phyloP scores from a whole-genome alignment of 2,329 filamentous ascomycete species.

The Lasiodiplodia gonubiensis region DNA sequence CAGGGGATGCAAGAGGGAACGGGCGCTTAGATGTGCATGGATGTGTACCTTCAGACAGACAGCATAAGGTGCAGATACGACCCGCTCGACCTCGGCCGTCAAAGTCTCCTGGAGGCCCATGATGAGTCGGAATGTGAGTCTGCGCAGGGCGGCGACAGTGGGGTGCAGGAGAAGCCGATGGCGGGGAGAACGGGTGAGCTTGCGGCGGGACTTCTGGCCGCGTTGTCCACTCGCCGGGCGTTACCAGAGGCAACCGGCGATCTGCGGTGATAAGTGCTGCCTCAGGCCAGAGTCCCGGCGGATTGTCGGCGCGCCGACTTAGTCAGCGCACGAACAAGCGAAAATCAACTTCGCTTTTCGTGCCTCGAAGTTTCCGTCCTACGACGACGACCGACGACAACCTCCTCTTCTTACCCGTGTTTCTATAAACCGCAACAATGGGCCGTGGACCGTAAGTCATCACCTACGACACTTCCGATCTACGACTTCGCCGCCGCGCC shows the following conservation, averaged over 20 bases:
- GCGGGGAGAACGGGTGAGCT: slow-evolving; percentile 6
- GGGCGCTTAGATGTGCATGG: slow-evolving; percentile 32
- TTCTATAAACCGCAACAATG: slow-evolving; percentile 60
- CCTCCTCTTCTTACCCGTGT: slow-evolving; percentile 40
- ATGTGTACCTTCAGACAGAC: slow-evolving; percentile 54
- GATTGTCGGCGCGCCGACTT: slow-evolving; percentile 23
- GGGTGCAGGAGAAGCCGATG: slow-evolving; percentile 6
- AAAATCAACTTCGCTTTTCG: slow-evolving; percentile 28
- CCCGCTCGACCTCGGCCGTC: slow-evolving; percentile 52
- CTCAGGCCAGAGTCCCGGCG: slow-evolving; percentile 6
- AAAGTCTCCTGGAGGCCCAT: slow-evolving; percentile 35
- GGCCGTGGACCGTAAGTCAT: slow-evolving; percentile 67
- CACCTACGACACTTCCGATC: slow-evolving; percentile 1
- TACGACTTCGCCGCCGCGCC: neutral
- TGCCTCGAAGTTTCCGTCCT: slow-evolving; percentile 31
- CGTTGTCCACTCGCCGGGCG: slow-evolving; percentile 4
- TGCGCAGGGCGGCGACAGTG: slow-evolving; percentile 1
- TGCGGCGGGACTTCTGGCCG: slow-evolving; percentile 7
- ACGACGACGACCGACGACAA: slow-evolving; percentile 39
- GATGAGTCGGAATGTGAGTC: slow-evolving; percentile 7
- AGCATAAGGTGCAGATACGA: slow-evolving; percentile 57
- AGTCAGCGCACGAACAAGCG: slow-evolving; percentile 29
- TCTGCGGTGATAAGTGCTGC: neutral
- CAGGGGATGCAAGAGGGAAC: neutral
- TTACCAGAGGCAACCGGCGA: slow-evolving; percentile 23